Percentiles rank a stretch among this genome's conserved stretches.
Evolutionary conservation across 257 asterid genomes (phyloP).

Genomic region (Coffea eugenioides): DNA sequence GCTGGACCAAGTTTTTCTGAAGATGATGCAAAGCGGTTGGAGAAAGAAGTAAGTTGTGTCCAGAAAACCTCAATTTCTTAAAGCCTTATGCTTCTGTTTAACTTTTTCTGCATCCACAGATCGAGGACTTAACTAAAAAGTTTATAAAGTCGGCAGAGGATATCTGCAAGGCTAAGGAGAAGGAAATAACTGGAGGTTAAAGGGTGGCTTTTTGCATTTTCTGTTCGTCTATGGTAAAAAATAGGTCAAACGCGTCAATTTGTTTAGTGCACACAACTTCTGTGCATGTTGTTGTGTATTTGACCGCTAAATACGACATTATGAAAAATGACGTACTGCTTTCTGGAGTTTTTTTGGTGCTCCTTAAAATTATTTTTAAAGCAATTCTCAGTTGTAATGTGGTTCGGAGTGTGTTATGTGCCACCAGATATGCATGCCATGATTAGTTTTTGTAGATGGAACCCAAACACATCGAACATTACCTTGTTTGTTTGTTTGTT

Average conservation of each 20-base stretch:
- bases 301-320: neutral
- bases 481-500: too few relatives aligned
- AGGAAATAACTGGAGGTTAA: slow-evolving; percentile 71
- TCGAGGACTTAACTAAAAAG: slow-evolving; percentile 86
- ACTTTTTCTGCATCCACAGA: slow-evolving; percentile 37
- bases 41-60: slow-evolving; percentile 69
- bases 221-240: too few relatives aligned
- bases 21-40: slow-evolving; percentile 84
- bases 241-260: neutral
- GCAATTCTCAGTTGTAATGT: neutral
- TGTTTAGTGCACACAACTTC: neutral
- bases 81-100: slow-evolving; percentile 7
- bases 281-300: neutral
- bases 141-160: slow-evolving; percentile 90
- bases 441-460: too few relatives aligned
- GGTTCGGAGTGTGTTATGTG: neutral
- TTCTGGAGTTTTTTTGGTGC: neutral
- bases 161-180: slow-evolving; percentile 93
- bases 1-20: slow-evolving; percentile 56
- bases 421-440: neutral
- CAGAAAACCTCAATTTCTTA: neutral
- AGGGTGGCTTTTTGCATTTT: neutral
- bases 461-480: too few relatives aligned
- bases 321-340: neutral
- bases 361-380: neutral